These are phyloP conservation scores for Erodium maritimum DNA, from an alignment of 345 rosid genomes.

Conservation along the genomic window DNA sequence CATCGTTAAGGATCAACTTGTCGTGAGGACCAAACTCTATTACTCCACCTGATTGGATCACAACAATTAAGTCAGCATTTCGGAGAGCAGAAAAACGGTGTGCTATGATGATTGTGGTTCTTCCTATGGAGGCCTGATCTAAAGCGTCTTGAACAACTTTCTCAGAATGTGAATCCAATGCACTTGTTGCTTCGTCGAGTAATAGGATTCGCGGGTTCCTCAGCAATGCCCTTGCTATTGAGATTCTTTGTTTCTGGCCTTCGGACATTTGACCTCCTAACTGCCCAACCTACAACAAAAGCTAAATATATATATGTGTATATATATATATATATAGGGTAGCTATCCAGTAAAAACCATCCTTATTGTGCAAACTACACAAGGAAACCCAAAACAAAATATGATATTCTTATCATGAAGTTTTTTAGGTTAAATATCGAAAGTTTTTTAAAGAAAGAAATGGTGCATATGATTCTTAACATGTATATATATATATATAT, in stretches of 20 bases:
- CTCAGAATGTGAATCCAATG: slow-evolving; percentile 22
- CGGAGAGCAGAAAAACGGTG: slow-evolving; percentile 16
- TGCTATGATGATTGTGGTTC: slow-evolving; percentile 16
- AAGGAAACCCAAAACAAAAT: no score
- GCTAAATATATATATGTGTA: no score
- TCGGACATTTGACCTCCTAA: slow-evolving; percentile 20
- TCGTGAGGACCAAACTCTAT: slow-evolving; percentile 14
- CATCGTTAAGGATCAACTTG: slow-evolving; percentile 6
- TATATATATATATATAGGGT: no score
- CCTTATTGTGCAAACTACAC: no score
- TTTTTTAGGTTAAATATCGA: no score
- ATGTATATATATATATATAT: no score
- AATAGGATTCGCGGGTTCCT: slow-evolving; percentile 17
- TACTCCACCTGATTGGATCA: slow-evolving; percentile 10
- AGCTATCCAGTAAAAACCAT: no score
- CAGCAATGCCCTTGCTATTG: slow-evolving; percentile 18
- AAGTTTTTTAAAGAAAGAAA: no score
- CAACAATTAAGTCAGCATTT: slow-evolving; percentile 12
- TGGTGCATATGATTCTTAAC: no score
- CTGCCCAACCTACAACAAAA: slow-evolving; percentile 18
- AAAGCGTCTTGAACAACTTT: slow-evolving; percentile 25
- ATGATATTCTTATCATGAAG: no score
- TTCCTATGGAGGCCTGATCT: slow-evolving; percentile 16
- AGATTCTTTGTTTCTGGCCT: slow-evolving; percentile 21
- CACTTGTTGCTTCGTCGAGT: slow-evolving; percentile 28